phyloP scores from a whole-genome alignment of 495 filamentous ascomycete species.

The Xylaria acuta region DNA sequence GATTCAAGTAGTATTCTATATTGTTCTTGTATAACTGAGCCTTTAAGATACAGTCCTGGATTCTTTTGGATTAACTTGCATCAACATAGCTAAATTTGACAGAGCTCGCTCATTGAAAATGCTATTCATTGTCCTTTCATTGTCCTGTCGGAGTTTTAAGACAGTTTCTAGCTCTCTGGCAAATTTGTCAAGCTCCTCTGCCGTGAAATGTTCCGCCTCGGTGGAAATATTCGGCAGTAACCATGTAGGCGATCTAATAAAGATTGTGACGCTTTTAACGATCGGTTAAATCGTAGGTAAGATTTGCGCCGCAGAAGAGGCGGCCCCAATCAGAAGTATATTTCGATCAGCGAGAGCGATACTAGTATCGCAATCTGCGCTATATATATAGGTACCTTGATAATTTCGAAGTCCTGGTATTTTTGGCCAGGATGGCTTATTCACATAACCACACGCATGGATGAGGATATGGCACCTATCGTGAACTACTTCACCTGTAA shows the following conservation, averaged over 20 bases:
- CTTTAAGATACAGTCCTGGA: constrained; percentile 1
- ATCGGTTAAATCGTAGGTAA: constrained; percentile 53
- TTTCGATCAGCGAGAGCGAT: constrained; percentile 52
- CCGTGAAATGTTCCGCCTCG: constrained; percentile 43
- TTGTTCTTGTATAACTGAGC: constrained; percentile 30
- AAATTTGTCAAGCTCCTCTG: constrained; percentile 55
- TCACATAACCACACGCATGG: constrained; percentile 45
- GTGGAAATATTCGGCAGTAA: constrained; percentile 44
- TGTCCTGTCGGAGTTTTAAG: constrained; percentile 54
- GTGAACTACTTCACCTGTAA: constrained; percentile 36
- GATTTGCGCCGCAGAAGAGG: constrained; percentile 56
- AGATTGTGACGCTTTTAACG: constrained; percentile 52
- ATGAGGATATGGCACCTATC: constrained; percentile 60
- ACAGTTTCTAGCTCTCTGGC: constrained; percentile 47
- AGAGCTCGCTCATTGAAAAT: too few relatives aligned
- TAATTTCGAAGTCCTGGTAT: constrained; percentile 62
- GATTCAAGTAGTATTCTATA: constrained; percentile 41
- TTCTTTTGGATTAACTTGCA: background rate
- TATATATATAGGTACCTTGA: constrained; percentile 62
- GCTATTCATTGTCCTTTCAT: constrained; percentile 58
- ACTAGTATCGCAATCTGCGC: constrained; percentile 56
- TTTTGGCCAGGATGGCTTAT: constrained; percentile 61
- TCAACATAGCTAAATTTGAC: too few relatives aligned
- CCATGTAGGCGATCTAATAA: constrained; percentile 51
- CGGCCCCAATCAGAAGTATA: constrained; percentile 62